phyloP scores from a whole-genome alignment of 495 filamentous ascomycete genomes.

The Neurospora sp. region DNA sequence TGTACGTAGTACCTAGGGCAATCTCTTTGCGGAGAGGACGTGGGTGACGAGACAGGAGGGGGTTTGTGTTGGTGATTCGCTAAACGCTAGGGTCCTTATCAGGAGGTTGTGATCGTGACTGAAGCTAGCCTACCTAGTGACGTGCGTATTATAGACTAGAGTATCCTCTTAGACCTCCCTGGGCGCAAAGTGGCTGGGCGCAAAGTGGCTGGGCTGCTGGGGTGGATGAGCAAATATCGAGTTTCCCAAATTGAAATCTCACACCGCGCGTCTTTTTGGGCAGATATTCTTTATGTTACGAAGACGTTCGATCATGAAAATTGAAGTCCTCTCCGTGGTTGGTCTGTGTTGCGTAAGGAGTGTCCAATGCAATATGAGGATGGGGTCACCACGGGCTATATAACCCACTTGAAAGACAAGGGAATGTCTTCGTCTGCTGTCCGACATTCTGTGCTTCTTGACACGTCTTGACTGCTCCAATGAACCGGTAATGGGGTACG shows the following conservation, averaged over 20 bases:
- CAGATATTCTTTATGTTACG: background rate
- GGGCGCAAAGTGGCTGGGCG: background rate
- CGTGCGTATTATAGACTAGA: background rate
- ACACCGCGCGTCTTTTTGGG: background rate
- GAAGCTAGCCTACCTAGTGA: background rate
- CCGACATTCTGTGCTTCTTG: background rate
- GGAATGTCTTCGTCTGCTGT: background rate
- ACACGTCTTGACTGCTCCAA: background rate
- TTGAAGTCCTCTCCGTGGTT: background rate
- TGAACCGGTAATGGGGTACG: background rate
- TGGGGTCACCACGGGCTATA: background rate
- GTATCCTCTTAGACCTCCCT: background rate
- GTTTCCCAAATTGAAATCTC: background rate
- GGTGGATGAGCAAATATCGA: background rate
- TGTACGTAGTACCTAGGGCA: background rate
- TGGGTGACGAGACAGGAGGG: background rate
- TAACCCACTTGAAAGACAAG: background rate
- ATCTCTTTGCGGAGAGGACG: background rate
- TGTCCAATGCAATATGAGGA: background rate
- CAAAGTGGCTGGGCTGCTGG: background rate
- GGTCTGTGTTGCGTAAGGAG: background rate
- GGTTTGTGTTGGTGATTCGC: conserved; percentile 3
- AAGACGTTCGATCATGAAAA: background rate
- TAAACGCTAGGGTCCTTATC: conserved; percentile 1
- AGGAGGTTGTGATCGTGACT: background rate